A percentile compares a stretch with the other conserved stretches of the same genome.
Evolutionary conservation across 2,329 filamentous ascomycete species (phyloP).

Genomic region (Fusarium sp.): DNA sequence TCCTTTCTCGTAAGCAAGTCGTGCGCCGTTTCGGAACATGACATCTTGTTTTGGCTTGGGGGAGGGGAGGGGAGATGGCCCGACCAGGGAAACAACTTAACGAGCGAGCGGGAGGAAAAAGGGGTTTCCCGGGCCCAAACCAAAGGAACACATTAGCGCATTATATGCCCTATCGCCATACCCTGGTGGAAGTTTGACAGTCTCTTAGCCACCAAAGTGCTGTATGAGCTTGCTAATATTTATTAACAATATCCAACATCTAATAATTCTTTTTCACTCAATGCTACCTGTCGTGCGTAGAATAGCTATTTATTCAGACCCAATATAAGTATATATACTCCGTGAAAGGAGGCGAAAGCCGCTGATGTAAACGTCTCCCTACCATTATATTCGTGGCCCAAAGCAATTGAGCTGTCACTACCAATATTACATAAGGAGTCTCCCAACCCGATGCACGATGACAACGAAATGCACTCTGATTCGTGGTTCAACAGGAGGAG

Average conservation of each 20-base stretch:
- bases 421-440: not conserved
- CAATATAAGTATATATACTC: not conserved
- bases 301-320: not conserved
- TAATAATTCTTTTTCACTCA: not conserved
- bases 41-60: slow-evolving; percentile 25
- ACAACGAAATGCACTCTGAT: not conserved
- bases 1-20: slow-evolving; percentile 27
- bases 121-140: slow-evolving; percentile 33
- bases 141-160: slow-evolving; percentile 22
- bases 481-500: not conserved
- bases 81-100: slow-evolving; percentile 25
- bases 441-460: not conserved
- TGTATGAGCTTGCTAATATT: not conserved
- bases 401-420: not conserved
- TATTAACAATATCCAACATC: not conserved
- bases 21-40: slow-evolving; percentile 23
- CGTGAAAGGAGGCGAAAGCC: not conserved
- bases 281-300: not conserved
- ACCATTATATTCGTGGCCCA: not conserved
- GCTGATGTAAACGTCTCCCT: not conserved
- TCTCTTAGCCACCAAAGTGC: not conserved
- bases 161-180: slow-evolving; percentile 22
- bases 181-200: slow-evolving; percentile 4
- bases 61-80: not conserved
- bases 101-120: slow-evolving; percentile 33